Conservation (phyloP, 305 asterid genomes). For the Plantago lanceolata region DNA sequence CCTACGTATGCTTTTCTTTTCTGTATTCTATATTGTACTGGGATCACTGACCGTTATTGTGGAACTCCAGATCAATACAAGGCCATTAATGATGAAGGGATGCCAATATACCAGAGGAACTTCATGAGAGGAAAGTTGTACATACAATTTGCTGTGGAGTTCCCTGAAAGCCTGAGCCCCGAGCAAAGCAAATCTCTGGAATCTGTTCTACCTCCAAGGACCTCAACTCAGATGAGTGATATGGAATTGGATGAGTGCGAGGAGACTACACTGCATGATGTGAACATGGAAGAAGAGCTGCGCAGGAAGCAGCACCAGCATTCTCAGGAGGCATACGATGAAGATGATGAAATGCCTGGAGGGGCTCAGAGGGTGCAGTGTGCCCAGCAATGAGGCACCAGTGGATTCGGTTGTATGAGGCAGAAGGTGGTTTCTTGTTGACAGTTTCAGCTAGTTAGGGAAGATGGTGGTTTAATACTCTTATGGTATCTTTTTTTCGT, state of each 20-base stretch:
- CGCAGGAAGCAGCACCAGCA: constrained; percentile 65
- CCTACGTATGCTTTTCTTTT: background rate
- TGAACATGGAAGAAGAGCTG: constrained; percentile 86
- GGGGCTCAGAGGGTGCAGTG: constrained; percentile 97
- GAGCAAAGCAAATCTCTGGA: constrained; percentile 70
- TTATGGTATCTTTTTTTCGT: background rate
- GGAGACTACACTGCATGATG: constrained; percentile 76
- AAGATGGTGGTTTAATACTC: constrained; percentile 17
- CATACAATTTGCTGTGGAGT: constrained; percentile 70
- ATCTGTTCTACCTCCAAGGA: constrained; percentile 56
- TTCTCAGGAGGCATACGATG: constrained; percentile 89
- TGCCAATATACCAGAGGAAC: constrained; percentile 89
- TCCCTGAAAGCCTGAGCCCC: constrained; percentile 62
- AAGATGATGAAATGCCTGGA: constrained; percentile 84
- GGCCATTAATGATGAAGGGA: constrained; percentile 92
- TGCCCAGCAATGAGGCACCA: constrained; percentile 64
- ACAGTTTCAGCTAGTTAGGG: constrained; percentile 15
- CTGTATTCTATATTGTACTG: background rate
- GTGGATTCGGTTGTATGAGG: background rate
- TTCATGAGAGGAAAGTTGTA: constrained; percentile 81
- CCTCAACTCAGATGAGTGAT: constrained; percentile 44
- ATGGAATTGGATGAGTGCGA: constrained; percentile 81
- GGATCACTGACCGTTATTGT: background rate
- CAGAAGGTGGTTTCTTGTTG: constrained; percentile 13
- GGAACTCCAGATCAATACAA: constrained; percentile 61